Evolutionary conservation across 2,329 filamentous ascomycete genomes (phyloP), one percentile per base, ranked within the genome.

Genomic region (Ceratocystiopsis sp.): DNA sequence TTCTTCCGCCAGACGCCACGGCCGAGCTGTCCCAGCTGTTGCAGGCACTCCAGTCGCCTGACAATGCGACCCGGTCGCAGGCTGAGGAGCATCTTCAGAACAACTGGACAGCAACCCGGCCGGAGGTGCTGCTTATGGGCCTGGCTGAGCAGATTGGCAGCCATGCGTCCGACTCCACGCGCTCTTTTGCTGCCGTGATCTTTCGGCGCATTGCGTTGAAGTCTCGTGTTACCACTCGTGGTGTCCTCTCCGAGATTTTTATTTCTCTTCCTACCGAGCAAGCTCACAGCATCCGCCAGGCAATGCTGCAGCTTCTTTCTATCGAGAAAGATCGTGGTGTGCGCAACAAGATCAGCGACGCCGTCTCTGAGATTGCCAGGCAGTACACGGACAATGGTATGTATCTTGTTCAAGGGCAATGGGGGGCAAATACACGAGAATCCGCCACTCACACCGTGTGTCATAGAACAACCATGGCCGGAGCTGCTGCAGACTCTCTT

Each of bases 261-360:
- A 71, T 91, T 48, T 85, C 82, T 35, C 68, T 96, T 42, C 71
- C 73, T 50, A 67, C 72, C 46, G 77, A 84, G 34, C 80, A 91
- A 58, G 79, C 81, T 50, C 67, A 75, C 41, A 79, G 76, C 40
- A 93, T 96, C 54, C 78, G 86, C 52, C 73, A 81, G 55, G 94
- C 89, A 61, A 68, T 96, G 46, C 71, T 96, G 37, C 74, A 87
- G 55, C 78, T 76, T 42, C 68, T 95, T 42, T 75, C 75, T 45
- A 69, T 67, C 48, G 91, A 96, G 64, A 66, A 73, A 18, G 74
- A 82, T 48, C 73, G 78, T 48, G 68, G 74, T 35, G 83, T 94
- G 39, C 74, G 91, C 54, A 91, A 94, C 66, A 98, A 98, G 63
- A 83, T 96, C 57, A 91, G 87, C 53, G 91, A 98, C 63, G 86